A percentile compares a stretch with the other conserved stretches of the same genome.
These are phyloP conservation scores for Hypoxylon fragiforme DNA, from an alignment of 495 filamentous ascomycete genomes.

Conservation along the genomic window DNA sequence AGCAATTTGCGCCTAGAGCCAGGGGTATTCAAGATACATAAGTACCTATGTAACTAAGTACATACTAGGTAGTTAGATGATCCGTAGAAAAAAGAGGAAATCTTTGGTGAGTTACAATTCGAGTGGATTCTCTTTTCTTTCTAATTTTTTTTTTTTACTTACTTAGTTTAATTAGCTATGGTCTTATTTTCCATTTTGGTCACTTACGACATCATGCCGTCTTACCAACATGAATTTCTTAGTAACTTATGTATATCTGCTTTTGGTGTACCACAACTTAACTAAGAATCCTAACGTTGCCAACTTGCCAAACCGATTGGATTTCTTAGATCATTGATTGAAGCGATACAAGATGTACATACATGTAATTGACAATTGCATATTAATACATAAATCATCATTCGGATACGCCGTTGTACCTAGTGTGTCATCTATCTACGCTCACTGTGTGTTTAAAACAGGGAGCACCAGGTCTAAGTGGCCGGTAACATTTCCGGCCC, in stretches of 20 bases:
- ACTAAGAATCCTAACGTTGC: neutral
- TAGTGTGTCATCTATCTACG: slow-evolving; percentile 5
- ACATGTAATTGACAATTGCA: slow-evolving; percentile 9
- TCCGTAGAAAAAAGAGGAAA: slow-evolving; percentile 26
- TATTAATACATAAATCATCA: slow-evolving; percentile 20
- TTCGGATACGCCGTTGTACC: slow-evolving; percentile 21
- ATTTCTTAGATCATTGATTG: too few relatives aligned
- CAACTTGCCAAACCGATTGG: too few relatives aligned
- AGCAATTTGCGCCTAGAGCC: slow-evolving; percentile 29
- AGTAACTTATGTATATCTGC: neutral
- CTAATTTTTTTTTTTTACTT: too few relatives aligned
- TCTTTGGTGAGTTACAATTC: slow-evolving; percentile 27
- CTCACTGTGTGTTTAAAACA: slow-evolving; percentile 18
- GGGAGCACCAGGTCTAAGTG: slow-evolving; percentile 3
- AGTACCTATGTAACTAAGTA: too few relatives aligned
- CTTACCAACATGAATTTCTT: slow-evolving; percentile 10
- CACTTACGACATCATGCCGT: slow-evolving; percentile 5
- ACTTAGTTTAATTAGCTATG: slow-evolving; percentile 35
- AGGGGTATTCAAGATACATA: slow-evolving; percentile 24
- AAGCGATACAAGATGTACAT: neutral
- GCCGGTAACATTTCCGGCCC: slow-evolving; percentile 22
- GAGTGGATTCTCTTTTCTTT: slow-evolving; percentile 32
- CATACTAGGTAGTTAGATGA: too few relatives aligned
- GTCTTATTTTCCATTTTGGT: slow-evolving; percentile 34
- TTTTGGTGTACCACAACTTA: slow-evolving; percentile 3